These are phyloP conservation scores for Graphilbum ipis-grandicollis DNA, from an alignment of 2,329 filamentous ascomycete species.

Conservation along the genomic window DNA sequence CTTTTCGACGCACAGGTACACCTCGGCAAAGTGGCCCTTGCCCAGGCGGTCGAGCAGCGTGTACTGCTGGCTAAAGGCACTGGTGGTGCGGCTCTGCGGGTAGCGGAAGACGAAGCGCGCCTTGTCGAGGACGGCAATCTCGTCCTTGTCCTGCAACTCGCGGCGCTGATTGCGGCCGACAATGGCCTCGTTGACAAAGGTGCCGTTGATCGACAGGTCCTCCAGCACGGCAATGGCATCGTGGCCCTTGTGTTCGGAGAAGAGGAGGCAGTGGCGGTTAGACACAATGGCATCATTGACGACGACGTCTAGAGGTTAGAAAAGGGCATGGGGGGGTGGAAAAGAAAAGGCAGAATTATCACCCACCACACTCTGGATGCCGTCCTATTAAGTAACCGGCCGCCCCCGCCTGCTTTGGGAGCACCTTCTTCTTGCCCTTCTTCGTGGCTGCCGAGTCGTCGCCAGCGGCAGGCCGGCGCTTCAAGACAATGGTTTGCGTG, in stretches of 20 bases:
- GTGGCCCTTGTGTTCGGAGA: slow-evolving; percentile 19
- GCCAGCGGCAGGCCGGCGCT: slow-evolving; percentile 55
- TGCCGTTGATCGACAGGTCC: slow-evolving; percentile 90
- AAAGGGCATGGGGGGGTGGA: slow-evolving; percentile 8
- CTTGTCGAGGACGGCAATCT: slow-evolving; percentile 72
- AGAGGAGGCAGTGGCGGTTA: slow-evolving; percentile 54
- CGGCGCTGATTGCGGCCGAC: slow-evolving; percentile 84
- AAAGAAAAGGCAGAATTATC: neutral
- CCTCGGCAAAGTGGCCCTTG: slow-evolving; percentile 89
- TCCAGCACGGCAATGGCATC: slow-evolving; percentile 58
- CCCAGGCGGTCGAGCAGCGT: slow-evolving; percentile 70
- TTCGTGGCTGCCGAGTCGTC: slow-evolving; percentile 18
- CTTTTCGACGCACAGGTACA: slow-evolving; percentile 82
- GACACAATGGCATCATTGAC: slow-evolving; percentile 68
- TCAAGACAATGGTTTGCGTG: slow-evolving; percentile 53
- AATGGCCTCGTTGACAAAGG: slow-evolving; percentile 83
- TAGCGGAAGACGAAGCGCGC: slow-evolving; percentile 87
- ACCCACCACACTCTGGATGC: slow-evolving; percentile 82
- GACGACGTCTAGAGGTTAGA: slow-evolving; percentile 40
- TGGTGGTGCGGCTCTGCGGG: slow-evolving; percentile 55
- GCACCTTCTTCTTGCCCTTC: slow-evolving; percentile 26
- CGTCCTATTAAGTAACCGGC: slow-evolving; percentile 77
- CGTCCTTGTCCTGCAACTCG: slow-evolving; percentile 76
- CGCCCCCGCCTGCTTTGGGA: slow-evolving; percentile 38
- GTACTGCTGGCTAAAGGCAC: slow-evolving; percentile 74